Evolutionary conservation across 1,284 basidiomycete genomes (phyloP), one percentile per base, ranked within the genome.

Genomic region (Cutaneotrichosporon cavernicola): DNA sequence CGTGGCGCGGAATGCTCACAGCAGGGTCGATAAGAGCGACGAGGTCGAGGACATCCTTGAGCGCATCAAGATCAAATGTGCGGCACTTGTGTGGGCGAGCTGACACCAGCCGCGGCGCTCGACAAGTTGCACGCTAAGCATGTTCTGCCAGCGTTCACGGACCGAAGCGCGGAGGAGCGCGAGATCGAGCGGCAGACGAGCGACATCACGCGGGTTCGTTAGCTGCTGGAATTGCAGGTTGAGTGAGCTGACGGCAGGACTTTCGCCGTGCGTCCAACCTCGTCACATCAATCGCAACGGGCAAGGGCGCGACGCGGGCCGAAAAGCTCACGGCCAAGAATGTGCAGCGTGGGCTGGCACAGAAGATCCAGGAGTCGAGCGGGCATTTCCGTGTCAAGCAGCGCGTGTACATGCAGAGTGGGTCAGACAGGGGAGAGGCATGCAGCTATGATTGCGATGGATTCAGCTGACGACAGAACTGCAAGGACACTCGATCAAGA

Each of bases 341-440:
- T 76, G 92, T 97, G n/a, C 96, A 99, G 80, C 88, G 94, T 36
- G 95, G 90, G 13, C 86, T 99, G 46, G 97, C 97, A 22, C 92
- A 91, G 30, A 91, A 93, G 76, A 88, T 98, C 11, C 97, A 99
- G 82, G 91, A 94, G 71, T 84, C 95, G 57, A 95, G 91, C 72
- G 90, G 89, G 22, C 84, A 88, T n/a, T 99, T 99, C 77, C 86
- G 97, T 65, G 97, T 96, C 84, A 97, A 97, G 83, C 97, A 99
- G 81, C 87, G 91, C 62, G 89, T 95, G 36, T 99, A 99, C 81
- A 90, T 99, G 88, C 90, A 96, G 81, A 92, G 95, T 96, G 75
- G 82, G 95, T 86, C 63, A 58, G 64, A 58, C 21, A 11, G 22
- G 16, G 43, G 43, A 46, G 43, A n/a, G 18, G 43, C 14, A 26